phyloP scores from a whole-genome alignment of 1,284 basidiomycete genomes.

The Trichosporon sp. region DNA sequence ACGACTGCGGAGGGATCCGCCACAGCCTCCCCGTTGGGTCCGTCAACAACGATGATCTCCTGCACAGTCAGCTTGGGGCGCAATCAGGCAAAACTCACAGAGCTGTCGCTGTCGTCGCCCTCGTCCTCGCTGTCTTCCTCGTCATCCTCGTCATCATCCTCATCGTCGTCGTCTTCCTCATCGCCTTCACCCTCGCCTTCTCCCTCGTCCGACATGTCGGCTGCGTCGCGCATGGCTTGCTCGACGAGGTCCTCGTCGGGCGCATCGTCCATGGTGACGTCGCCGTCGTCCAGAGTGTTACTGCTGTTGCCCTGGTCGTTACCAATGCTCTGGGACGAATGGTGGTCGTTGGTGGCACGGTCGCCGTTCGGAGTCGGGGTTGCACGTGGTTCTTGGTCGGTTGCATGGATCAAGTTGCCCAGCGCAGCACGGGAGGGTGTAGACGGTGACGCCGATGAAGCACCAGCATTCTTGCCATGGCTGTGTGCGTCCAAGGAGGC shows the following conservation, averaged over 20 bases:
- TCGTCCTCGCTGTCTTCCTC: constrained; percentile 53
- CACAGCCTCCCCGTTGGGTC: constrained; percentile 26
- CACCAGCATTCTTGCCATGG: background rate
- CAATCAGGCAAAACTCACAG: constrained; percentile 24
- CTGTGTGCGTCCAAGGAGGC: constrained; percentile 11
- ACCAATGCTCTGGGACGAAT: background rate
- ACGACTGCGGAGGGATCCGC: constrained; percentile 2
- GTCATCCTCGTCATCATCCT: constrained; percentile 50
- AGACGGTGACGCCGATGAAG: constrained; percentile 14
- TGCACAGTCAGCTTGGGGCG: constrained; percentile 22
- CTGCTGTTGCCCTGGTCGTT: constrained; percentile 9
- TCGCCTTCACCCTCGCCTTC: constrained; percentile 64
- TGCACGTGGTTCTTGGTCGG: constrained; percentile 24
- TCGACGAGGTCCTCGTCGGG: constrained; percentile 33
- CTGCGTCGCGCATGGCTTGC: constrained; percentile 26
- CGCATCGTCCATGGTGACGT: constrained; percentile 21
- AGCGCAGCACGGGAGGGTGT: constrained; percentile 27
- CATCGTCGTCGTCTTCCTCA: constrained; percentile 52
- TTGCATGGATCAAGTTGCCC: constrained; percentile 24
- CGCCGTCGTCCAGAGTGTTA: constrained; percentile 19
- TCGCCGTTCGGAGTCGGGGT: constrained; percentile 17
- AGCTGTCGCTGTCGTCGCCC: constrained; percentile 35
- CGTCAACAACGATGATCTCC: constrained; percentile 32
- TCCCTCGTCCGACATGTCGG: constrained; percentile 61
- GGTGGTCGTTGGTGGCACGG: background rate